Base-by-base conservation (phyloP, 768 basidiomycete species). In the Crucibulum laeve region DNA sequence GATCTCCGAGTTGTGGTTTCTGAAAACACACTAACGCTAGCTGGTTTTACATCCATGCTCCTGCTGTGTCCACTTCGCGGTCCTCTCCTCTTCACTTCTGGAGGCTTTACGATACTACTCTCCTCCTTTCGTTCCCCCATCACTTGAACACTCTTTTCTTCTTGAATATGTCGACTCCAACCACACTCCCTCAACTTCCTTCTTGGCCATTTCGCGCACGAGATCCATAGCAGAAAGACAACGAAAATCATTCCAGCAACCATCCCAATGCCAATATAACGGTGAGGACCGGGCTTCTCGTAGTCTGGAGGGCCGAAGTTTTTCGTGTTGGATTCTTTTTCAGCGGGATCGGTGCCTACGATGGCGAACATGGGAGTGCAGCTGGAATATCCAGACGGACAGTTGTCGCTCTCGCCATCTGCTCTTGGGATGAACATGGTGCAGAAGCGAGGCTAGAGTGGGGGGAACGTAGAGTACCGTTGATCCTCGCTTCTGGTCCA, bases 201-300 rank as follows among this genome's bases (percentile, higher is more conserved):
- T 45, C 62, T 57, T 35, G 67, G 67, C 61, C 66, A 61, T 42
- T 58, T 61, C 5, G 57, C 61, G 34, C 62, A 59, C 44, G 47
- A 44, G 19, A 67, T n/a, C 66, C 69, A 77, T n/a, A 65, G 33
- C n/a, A 58, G 40, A 21, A 69, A 32, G 4, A 48, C 61, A 26
- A 73, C 40, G 41, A 74, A 25, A 32, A 62, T 36, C 45, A 72
- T 37, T 24, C 57, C 61, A 13, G 51, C 55, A 28, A 72, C 71
- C 55, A 74, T 69, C 36, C 53, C 60, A 32, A 75, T 61, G 13
- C 75, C 75, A 49, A 76, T 73, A 51, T 63, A 74, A 33, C 71
- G 60, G 38, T 71, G 68, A 10, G 65, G 43, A 6, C 69, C 70
- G 14, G 62, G 60, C 22, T 50, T 50, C 18, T 54, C 55, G 40